phyloP scores from a whole-genome alignment of 2,329 filamentous ascomycete genomes.

The Pseudocercospora vitis region DNA sequence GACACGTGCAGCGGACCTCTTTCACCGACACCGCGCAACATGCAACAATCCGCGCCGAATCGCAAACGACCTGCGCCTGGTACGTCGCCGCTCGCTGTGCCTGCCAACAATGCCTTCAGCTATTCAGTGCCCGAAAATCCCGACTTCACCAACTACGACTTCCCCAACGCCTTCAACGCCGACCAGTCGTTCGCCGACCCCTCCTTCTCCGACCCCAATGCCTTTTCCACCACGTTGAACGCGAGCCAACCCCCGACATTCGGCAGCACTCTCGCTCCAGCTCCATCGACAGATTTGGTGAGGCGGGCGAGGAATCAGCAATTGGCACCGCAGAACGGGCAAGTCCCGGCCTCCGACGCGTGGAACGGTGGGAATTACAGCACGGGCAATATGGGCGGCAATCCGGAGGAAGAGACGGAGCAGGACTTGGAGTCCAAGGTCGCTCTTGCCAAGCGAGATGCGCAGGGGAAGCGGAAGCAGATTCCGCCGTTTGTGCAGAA shows the following conservation, averaged over 20 bases:
- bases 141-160: constrained; percentile 38
- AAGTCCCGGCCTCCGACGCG: constrained; percentile 34
- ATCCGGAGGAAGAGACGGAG: constrained; percentile 65
- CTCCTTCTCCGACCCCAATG: constrained; percentile 39
- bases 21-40: no score
- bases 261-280: constrained; percentile 23
- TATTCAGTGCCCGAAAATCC: constrained; percentile 49
- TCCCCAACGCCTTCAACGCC: constrained; percentile 33
- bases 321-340: constrained; percentile 40
- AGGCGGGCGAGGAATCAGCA: constrained; percentile 50
- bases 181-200: constrained; percentile 39
- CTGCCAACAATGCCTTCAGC: constrained; percentile 27
- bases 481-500: constrained; percentile 99
- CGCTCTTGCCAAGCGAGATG: constrained; percentile 78
- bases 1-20: no score
- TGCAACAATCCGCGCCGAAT: constrained; percentile 26
- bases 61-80: constrained; percentile 75
- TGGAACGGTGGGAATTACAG: constrained; percentile 41
- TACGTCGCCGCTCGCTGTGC: constrained; percentile 58
- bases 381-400: constrained; percentile 40
- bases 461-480: constrained; percentile 86
- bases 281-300: constrained; percentile 47
- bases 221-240: constrained; percentile 34
- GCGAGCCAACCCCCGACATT: constrained; percentile 29
- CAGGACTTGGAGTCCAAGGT: constrained; percentile 79